Conservation (phyloP, 164 flowering plant species). For the Houttuynia cordata region DNA sequence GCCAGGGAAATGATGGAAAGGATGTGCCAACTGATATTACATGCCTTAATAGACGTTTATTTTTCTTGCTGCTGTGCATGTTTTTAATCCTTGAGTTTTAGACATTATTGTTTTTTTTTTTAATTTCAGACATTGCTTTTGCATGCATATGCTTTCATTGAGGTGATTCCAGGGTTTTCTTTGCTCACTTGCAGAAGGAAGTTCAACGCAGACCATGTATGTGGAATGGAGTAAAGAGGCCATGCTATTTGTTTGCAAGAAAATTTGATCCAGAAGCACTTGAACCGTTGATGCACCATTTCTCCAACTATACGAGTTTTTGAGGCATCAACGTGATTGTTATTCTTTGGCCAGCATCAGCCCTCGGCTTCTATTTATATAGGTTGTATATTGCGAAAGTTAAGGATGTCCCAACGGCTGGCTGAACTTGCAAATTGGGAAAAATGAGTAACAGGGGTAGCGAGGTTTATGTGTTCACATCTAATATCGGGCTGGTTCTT, state of each 20-base stretch:
- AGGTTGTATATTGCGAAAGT: conserved; percentile 19
- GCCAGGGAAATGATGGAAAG: too few relatives aligned
- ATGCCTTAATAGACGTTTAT: too few relatives aligned
- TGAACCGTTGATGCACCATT: conserved; percentile 36
- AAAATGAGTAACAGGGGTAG: conserved; percentile 18
- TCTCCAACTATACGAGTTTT: conserved; percentile 51
- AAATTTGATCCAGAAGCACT: conserved; percentile 62
- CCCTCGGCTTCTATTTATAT: conserved; percentile 18
- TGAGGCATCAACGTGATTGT: conserved; percentile 17
- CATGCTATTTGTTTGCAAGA: conserved; percentile 72
- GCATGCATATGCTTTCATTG: not conserved
- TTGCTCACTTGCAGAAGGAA: conserved; percentile 25
- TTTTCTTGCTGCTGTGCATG: not conserved
- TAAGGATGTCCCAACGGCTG: conserved; percentile 10
- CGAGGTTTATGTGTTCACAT: conserved; percentile 1
- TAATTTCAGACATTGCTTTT: too few relatives aligned
- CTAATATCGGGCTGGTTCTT: conserved; percentile 1
- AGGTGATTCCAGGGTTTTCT: not conserved
- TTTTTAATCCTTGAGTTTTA: not conserved
- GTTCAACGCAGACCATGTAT: conserved; percentile 36
- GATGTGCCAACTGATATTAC: too few relatives aligned
- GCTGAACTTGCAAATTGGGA: conserved; percentile 8
- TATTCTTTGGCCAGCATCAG: conserved; percentile 30
- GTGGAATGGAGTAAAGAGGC: conserved; percentile 70
- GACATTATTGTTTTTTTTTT: too few relatives aligned